Percentiles rank a stretch among this genome's conserved stretches.
Conservation (phyloP, 2,329 filamentous ascomycete species). For the Penicillium sclerotigenum region DNA sequence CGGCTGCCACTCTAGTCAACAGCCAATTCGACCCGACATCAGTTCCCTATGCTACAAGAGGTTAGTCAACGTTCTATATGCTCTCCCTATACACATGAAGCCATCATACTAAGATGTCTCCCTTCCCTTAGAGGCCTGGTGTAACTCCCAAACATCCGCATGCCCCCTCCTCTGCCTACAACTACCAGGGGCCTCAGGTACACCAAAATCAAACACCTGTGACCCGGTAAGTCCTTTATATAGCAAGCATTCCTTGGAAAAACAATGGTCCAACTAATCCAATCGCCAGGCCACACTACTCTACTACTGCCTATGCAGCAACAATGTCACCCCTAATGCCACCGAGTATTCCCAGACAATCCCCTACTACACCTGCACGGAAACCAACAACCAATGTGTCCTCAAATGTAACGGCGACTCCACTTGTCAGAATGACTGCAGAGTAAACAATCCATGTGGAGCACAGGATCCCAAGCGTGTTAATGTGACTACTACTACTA, state of each 20-base stretch:
- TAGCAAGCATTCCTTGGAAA: not conserved
- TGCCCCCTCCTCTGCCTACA: constrained; percentile 49
- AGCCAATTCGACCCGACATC: constrained; percentile 41
- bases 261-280: not conserved
- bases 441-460: constrained; percentile 57
- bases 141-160: constrained; percentile 39
- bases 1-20: constrained; percentile 29
- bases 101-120: not conserved
- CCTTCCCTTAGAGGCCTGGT: constrained; percentile 40
- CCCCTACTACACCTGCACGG: constrained; percentile 60
- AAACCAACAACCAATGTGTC: constrained; percentile 57
- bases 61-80: constrained; percentile 23
- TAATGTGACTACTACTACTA: constrained; percentile 51
- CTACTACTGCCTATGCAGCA: constrained; percentile 57
- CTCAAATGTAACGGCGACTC: constrained; percentile 48
- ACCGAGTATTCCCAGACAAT: constrained; percentile 62
- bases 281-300: constrained; percentile 44
- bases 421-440: constrained; percentile 52
- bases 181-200: constrained; percentile 33
- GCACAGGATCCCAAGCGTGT: constrained; percentile 55
- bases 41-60: constrained; percentile 36
- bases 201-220: constrained; percentile 40
- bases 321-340: constrained; percentile 55
- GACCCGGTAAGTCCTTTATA: constrained; percentile 31
- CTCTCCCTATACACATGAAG: not conserved